Conservation (phyloP, 805 yeast genomes). For the Candida maesae region DNA sequence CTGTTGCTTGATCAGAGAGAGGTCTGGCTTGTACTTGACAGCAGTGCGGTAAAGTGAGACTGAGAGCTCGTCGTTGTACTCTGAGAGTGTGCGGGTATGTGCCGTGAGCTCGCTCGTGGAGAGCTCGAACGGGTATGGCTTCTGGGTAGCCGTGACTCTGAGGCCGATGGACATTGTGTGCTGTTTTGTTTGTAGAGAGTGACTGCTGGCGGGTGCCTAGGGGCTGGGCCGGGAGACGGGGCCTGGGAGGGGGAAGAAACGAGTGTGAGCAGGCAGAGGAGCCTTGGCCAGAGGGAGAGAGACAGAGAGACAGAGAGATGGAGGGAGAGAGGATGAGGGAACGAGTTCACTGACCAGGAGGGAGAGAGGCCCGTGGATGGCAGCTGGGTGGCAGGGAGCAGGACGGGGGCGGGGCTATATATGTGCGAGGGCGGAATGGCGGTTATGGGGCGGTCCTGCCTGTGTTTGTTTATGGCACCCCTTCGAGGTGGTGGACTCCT, state of each 20-base stretch:
- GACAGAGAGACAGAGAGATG: no score
- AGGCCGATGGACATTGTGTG: slow-evolving; percentile 29
- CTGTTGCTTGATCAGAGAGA: slow-evolving; percentile 73
- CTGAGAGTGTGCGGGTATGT: slow-evolving; percentile 44
- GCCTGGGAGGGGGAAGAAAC: background rate
- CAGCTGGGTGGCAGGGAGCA: background rate
- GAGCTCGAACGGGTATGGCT: slow-evolving; percentile 47
- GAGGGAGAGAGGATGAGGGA: background rate
- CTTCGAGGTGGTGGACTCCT: background rate
- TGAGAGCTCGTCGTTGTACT: slow-evolving; percentile 51
- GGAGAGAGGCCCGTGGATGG: background rate
- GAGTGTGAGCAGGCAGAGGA: no score
- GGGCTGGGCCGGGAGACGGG: no score
- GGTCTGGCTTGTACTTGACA: slow-evolving; percentile 45
- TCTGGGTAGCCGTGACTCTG: slow-evolving; percentile 39
- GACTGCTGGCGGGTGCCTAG: slow-evolving; percentile 1
- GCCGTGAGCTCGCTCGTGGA: slow-evolving; percentile 45
- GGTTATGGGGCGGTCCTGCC: slow-evolving; percentile 2
- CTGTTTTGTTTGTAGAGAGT: background rate
- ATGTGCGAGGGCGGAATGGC: background rate
- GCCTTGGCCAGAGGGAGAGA: no score
- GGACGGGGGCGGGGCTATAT: slow-evolving; percentile 4
- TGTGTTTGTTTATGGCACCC: slow-evolving; percentile 7
- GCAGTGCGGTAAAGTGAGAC: slow-evolving; percentile 34
- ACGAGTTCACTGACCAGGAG: background rate